Percentiles rank a stretch among this genome's conserved stretches.
Evolutionary conservation across 306 rosid species (phyloP).

Genomic region (Psophocarpus tetragonolobus): DNA sequence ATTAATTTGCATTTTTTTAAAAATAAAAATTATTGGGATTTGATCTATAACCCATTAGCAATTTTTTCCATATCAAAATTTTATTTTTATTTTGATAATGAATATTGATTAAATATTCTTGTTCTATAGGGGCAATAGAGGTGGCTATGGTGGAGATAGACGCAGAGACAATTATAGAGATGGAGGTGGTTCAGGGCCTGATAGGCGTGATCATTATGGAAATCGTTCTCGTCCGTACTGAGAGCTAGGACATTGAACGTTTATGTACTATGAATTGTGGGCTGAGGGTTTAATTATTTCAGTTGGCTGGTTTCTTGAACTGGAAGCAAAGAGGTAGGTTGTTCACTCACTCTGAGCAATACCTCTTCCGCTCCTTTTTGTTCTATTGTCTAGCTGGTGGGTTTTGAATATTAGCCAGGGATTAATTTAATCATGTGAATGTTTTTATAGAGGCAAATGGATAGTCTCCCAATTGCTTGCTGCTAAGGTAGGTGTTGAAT

Average conservation of each 20-base stretch:
- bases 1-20: too few relatives aligned
- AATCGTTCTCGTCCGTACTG: constrained; percentile 95
- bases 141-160: constrained; percentile 96
- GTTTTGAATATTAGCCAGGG: constrained; percentile 56
- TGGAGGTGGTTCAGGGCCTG: constrained; percentile 85
- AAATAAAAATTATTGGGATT: background rate
- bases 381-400: constrained; percentile 60
- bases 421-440: constrained; percentile 88
- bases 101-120: constrained; percentile 1
- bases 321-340: constrained; percentile 98
- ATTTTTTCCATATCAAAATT: background rate
- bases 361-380: constrained; percentile 72
- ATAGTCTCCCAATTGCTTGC: constrained; percentile 95
- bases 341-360: constrained; percentile 76
- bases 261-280: constrained; percentile 87
- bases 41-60: background rate
- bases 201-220: constrained; percentile 85
- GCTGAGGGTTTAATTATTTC: constrained; percentile 77
- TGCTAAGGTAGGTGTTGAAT: constrained; percentile 94
- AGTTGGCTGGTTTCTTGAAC: constrained; percentile 75
- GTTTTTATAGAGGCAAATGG: constrained; percentile 96
- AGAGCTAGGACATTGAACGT: constrained; percentile 51
- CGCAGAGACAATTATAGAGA: constrained; percentile 87
- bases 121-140: constrained; percentile 72
- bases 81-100: background rate